Evolutionary conservation across 2,329 filamentous ascomycete genomes (phyloP), one percentile per base, ranked within the genome.

Genomic region (Epichloe scottii): DNA sequence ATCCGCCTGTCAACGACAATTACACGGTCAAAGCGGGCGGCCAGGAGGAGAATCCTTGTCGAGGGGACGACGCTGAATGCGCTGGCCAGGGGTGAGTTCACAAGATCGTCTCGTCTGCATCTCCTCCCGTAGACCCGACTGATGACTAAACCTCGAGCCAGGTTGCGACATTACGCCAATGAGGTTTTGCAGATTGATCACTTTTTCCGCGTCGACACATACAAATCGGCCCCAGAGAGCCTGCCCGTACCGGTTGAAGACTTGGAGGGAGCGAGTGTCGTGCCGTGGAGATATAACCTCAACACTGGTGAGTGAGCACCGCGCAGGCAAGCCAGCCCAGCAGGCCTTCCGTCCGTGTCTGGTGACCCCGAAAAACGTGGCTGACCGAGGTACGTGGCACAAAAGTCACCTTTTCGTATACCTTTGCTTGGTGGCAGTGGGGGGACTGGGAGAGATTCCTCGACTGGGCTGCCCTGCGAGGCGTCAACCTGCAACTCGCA

Each of bases 401-500:
- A 14, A 12, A 21, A 69, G 74, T 77, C 1, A 77, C 74, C 0
- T 76, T 75, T 57, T 75, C 71, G 1, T 77, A 77, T 55, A 74
- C 72, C 3, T 62, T 67, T 4, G 67, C 72, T 0, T 77, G 75
- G 59, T 77, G 72, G 72, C 62, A 60, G n/a, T 77, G 73, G 74
- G 62, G 71, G 38, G 74, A 77, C 44, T 77, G 74, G 74, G 73
- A 77, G 58, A 60, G 68, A 3, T 64, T 76, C 53, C 66, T 77
- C 5, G 74, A 77, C 58, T 77, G 74, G 74, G 64, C 76, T 51
- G 73, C 74, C 5, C 65, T 77, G 3, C 68, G 69, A n/a, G 74
- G 73, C 37, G 62, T 77, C 46, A 77, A 77, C 53, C 60, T 77
- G 4, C 71, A 73, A 3, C 64, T 77, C 2, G 74, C 74, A 3